phyloP scores from a whole-genome alignment of 2,329 filamentous ascomycete species.

The Mollisia scopiformis region DNA sequence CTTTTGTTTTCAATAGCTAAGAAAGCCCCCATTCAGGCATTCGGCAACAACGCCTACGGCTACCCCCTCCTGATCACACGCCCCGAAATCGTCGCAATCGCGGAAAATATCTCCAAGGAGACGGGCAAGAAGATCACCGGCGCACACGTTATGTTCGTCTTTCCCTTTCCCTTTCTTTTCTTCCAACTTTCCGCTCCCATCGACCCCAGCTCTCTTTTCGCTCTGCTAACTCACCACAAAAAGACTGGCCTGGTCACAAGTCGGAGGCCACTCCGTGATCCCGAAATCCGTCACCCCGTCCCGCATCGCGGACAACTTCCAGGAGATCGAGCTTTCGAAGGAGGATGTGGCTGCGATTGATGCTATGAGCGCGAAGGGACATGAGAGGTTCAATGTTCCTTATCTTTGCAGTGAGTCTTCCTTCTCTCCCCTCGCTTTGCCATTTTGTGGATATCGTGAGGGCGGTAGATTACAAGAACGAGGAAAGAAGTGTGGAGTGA shows the following conservation, averaged over 20 bases:
- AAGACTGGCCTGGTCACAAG: background rate
- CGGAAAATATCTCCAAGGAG: background rate
- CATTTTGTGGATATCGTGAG: too few relatives aligned
- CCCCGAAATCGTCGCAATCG: background rate
- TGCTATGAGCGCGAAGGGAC: background rate
- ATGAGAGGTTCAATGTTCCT: background rate
- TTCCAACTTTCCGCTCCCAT: background rate
- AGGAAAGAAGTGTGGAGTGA: too few relatives aligned
- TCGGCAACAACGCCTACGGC: background rate
- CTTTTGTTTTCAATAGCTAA: background rate
- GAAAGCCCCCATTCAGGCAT: too few relatives aligned
- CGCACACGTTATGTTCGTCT: background rate
- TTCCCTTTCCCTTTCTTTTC: background rate
- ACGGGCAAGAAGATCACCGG: background rate
- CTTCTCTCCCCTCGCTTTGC: background rate
- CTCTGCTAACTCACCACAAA: background rate
- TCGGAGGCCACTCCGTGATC: background rate
- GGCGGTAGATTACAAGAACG: too few relatives aligned
- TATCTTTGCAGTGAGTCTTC: background rate
- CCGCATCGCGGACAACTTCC: background rate
- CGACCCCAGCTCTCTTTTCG: background rate
- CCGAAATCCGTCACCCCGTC: background rate
- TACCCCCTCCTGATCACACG: background rate
- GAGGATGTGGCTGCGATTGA: background rate
- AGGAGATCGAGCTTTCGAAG: background rate